phyloP scores from a whole-genome alignment of 345 rosid genomes.

The Rubroshorea leprosula region DNA sequence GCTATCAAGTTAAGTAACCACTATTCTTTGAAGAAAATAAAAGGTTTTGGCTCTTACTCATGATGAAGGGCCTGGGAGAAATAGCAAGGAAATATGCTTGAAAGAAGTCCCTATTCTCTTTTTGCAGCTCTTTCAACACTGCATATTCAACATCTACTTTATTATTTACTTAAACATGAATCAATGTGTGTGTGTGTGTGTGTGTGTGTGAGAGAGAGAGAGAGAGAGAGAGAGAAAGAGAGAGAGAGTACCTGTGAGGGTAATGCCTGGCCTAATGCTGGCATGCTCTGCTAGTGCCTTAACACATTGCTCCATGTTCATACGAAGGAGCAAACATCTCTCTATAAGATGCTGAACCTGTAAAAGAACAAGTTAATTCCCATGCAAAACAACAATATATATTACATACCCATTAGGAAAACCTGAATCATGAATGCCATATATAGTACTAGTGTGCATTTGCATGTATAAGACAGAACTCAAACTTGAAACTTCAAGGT shows the following conservation, averaged over 20 bases:
- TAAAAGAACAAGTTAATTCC: background rate
- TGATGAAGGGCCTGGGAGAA: constrained; percentile 29
- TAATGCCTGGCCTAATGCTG: constrained; percentile 53
- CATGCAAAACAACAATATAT: background rate
- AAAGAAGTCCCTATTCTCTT: constrained; percentile 69
- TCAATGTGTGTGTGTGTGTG: too few relatives aligned
- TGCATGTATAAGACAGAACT: background rate
- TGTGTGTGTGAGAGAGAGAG: too few relatives aligned
- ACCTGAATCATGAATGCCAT: too few relatives aligned
- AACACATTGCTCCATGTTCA: constrained; percentile 73
- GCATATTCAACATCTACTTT: constrained; percentile 8
- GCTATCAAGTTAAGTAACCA: too few relatives aligned
- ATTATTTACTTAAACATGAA: background rate
- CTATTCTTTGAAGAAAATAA: background rate
- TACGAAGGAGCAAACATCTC: constrained; percentile 64
- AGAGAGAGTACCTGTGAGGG: constrained; percentile 45
- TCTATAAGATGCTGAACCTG: constrained; percentile 88
- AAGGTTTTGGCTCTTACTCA: constrained; percentile 20
- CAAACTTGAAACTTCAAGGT: background rate
- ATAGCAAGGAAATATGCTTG: constrained; percentile 37
- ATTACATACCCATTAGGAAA: background rate
- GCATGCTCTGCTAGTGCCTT: constrained; percentile 59
- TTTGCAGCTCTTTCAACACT: constrained; percentile 79
- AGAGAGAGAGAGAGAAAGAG: background rate
- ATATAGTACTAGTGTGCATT: too few relatives aligned